A percentile compares a stretch with the other conserved stretches of the same genome.
These are phyloP conservation scores for Castanospermum australe DNA, from an alignment of 306 rosid genomes.

Conservation along the genomic window DNA sequence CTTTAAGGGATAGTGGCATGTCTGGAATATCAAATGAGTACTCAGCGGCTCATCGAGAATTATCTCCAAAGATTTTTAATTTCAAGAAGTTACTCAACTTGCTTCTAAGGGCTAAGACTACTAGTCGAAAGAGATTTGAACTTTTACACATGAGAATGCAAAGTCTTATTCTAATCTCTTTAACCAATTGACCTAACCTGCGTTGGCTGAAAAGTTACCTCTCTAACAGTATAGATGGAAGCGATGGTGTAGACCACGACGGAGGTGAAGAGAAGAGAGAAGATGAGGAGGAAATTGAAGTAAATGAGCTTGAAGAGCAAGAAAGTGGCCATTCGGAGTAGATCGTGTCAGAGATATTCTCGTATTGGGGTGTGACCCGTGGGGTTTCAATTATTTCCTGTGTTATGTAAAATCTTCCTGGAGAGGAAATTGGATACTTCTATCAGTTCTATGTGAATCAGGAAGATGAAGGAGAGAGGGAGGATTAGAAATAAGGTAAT, in stretches of 20 bases:
- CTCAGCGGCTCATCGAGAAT: too few species aligned
- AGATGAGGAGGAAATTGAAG: slow-evolving; percentile 27
- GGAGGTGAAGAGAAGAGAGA: slow-evolving; percentile 50
- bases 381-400: background rate
- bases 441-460: slow-evolving; percentile 29
- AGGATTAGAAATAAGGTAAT: slow-evolving; percentile 44
- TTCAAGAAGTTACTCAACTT: too few species aligned
- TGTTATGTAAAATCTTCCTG: background rate
- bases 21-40: too few species aligned
- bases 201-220: slow-evolving; percentile 39
- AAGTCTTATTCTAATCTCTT: too few species aligned
- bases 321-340: slow-evolving; percentile 21
- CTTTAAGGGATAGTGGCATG: too few species aligned
- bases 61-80: too few species aligned
- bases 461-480: slow-evolving; percentile 46
- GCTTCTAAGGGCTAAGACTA: too few species aligned
- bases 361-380: background rate
- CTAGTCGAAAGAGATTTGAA: too few species aligned
- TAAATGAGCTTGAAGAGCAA: slow-evolving; percentile 32
- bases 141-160: too few species aligned
- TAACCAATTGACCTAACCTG: too few species aligned
- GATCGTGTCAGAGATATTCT: background rate
- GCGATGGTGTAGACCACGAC: slow-evolving; percentile 52
- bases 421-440: slow-evolving; percentile 30
- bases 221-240: slow-evolving; percentile 35